These are phyloP conservation scores for Neurospora hispaniola DNA, from an alignment of 495 filamentous ascomycete species.

Conservation along the genomic window DNA sequence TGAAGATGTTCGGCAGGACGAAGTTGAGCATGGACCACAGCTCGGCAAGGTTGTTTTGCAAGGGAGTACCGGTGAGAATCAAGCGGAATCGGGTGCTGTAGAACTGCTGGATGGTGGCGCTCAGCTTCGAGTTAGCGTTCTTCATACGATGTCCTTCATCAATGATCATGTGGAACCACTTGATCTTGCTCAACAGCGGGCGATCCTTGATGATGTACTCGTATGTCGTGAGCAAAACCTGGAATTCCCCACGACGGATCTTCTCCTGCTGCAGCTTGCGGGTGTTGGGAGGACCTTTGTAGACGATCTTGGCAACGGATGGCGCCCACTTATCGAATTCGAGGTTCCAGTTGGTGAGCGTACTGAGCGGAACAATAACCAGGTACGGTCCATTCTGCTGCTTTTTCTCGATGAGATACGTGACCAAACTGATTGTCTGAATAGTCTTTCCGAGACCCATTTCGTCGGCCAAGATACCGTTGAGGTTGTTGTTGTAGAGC, in stretches of 20 bases:
- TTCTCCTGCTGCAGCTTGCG: constrained; percentile 88
- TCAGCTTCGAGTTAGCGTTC: constrained; percentile 94
- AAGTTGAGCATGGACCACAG: constrained; percentile 98
- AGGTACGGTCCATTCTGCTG: constrained; percentile 86
- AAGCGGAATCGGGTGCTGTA: constrained; percentile 90
- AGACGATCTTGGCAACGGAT: constrained; percentile 72
- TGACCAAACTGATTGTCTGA: constrained; percentile 95
- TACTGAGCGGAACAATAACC: constrained; percentile 93
- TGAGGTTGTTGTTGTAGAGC: constrained; percentile 98
- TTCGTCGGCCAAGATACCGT: constrained; percentile 96
- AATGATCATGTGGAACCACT: constrained; percentile 99
- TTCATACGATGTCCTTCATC: constrained; percentile 99
- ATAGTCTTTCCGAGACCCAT: constrained; percentile 99
- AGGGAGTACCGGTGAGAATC: constrained; percentile 91
- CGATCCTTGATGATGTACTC: constrained; percentile 99
- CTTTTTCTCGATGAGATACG: constrained; percentile 93
- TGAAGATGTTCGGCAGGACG: constrained; percentile 96
- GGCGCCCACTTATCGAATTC: constrained; percentile 99
- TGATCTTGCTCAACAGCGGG: constrained; percentile 87
- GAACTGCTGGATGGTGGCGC: constrained; percentile 85
- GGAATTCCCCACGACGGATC: constrained; percentile 89
- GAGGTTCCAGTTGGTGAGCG: constrained; percentile 94
- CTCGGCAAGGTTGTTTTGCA: constrained; percentile 95
- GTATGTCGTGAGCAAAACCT: constrained; percentile 93
- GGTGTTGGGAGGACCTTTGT: constrained; percentile 86